Evolutionary conservation across 2,329 filamentous ascomycete genomes (phyloP).

Genomic region (Diplodia intermedia): DNA sequence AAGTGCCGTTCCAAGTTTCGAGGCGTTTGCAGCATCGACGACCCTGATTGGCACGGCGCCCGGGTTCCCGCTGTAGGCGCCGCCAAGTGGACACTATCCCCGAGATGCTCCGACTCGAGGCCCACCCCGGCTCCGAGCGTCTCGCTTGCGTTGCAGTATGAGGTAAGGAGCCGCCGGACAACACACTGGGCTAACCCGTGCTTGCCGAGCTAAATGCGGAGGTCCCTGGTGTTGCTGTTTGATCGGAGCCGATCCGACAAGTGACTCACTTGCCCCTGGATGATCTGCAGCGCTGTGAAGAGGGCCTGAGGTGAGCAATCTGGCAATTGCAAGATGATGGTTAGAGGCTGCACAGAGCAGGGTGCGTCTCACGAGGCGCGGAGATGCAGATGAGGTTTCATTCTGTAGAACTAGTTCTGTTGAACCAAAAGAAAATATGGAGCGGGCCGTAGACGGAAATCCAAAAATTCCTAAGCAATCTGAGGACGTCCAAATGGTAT

Average conservation of each 20-base stretch:
- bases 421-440: constrained; percentile 24
- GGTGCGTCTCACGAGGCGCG: constrained; percentile 19
- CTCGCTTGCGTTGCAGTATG: constrained; percentile 16
- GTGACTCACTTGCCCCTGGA: constrained; percentile 19
- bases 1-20: constrained; percentile 10
- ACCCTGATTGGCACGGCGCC: constrained; percentile 24
- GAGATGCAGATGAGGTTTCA: constrained; percentile 25
- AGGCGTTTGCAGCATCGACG: background rate
- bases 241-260: constrained; percentile 23
- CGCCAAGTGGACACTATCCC: constrained; percentile 19
- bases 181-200: constrained; percentile 10
- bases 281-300: constrained; percentile 16
- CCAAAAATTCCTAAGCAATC: constrained; percentile 23
- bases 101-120: constrained; percentile 21
- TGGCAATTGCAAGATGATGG: constrained; percentile 10
- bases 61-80: constrained; percentile 18
- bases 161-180: constrained; percentile 21
- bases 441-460: constrained; percentile 23
- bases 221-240: background rate
- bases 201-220: background rate
- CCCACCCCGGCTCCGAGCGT: constrained; percentile 7
- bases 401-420: constrained; percentile 30
- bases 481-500: constrained; percentile 18
- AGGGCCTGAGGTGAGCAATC: constrained; percentile 21
- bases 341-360: constrained; percentile 23